These are phyloP conservation scores for Aureobasidium sp. DNA, from an alignment of 2,329 filamentous ascomycete species.

Conservation along the genomic window DNA sequence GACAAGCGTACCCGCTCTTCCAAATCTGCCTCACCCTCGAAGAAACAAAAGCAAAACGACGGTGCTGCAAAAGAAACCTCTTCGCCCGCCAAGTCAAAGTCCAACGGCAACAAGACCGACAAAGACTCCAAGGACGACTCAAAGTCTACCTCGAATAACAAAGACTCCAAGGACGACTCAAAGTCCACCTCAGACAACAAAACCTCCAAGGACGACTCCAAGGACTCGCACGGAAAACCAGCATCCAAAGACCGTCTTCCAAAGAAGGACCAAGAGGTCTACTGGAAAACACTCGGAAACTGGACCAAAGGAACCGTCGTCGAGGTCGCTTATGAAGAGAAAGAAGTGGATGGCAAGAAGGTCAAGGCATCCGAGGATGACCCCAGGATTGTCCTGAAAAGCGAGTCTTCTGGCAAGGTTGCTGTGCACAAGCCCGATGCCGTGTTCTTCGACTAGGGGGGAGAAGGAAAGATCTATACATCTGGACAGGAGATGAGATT, in stretches of 20 bases:
- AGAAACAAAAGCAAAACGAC: conserved; percentile 30
- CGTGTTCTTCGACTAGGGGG: conserved; percentile 27
- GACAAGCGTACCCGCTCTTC: conserved; percentile 23
- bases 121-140: not conserved
- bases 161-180: not conserved
- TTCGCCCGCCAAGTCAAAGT: not conserved
- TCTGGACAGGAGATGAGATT: not conserved
- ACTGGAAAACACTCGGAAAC: conserved; percentile 36
- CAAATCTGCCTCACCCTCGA: conserved; percentile 24
- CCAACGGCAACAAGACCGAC: conserved; percentile 16
- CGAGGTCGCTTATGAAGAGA: conserved; percentile 36
- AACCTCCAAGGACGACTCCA: not conserved
- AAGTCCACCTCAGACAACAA: conserved; percentile 13
- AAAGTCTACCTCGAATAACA: no score
- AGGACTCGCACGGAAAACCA: conserved; percentile 24
- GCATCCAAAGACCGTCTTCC: conserved; percentile 33
- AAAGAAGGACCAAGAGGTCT: conserved; percentile 35
- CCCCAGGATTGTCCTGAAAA: conserved; percentile 37
- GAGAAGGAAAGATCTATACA: conserved; percentile 28
- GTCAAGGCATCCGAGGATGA: conserved; percentile 38
- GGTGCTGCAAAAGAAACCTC: conserved; percentile 20
- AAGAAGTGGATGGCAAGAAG: conserved; percentile 36
- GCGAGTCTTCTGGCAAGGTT: conserved; percentile 33
- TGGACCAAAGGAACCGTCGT: conserved; percentile 37
- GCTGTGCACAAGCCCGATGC: conserved; percentile 39